phyloP scores from a whole-genome alignment of 1,284 basidiomycete species.

The Sporisorium exsertum region DNA sequence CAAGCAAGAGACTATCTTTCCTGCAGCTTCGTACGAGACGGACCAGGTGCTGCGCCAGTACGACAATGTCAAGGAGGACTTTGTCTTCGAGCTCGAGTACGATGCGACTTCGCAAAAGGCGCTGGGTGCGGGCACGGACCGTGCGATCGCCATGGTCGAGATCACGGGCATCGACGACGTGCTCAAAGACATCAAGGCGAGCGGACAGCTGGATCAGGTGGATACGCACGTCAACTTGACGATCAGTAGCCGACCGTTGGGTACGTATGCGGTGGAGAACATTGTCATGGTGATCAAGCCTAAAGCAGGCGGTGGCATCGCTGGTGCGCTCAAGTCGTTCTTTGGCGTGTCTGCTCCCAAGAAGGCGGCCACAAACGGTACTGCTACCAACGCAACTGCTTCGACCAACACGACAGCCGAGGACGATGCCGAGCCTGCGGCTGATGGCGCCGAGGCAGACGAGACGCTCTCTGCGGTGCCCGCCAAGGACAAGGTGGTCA shows the following conservation, averaged over 20 bases:
- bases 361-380: slow-evolving; percentile 29
- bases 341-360: slow-evolving; percentile 55
- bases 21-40: slow-evolving; percentile 49
- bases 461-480: slow-evolving; percentile 34
- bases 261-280: slow-evolving; percentile 57
- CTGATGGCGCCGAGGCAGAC: slow-evolving; percentile 14
- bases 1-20: slow-evolving; percentile 55
- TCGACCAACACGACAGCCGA: slow-evolving; percentile 15
- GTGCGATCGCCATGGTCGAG: slow-evolving; percentile 50
- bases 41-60: slow-evolving; percentile 46
- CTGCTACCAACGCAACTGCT: slow-evolving; percentile 32
- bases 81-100: slow-evolving; percentile 59
- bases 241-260: slow-evolving; percentile 55
- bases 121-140: slow-evolving; percentile 31
- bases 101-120: slow-evolving; percentile 35
- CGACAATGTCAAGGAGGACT: slow-evolving; percentile 54
- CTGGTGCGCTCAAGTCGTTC: slow-evolving; percentile 62
- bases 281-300: slow-evolving; percentile 60
- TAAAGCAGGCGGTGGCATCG: slow-evolving; percentile 56
- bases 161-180: slow-evolving; percentile 55
- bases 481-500: slow-evolving; percentile 50
- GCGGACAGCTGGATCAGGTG: slow-evolving; percentile 57
- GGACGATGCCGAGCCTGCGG: slow-evolving; percentile 10
- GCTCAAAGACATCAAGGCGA: slow-evolving; percentile 56
- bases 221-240: slow-evolving; percentile 64